Percentiles rank a stretch among this genome's conserved stretches.
phyloP scores from a whole-genome alignment of 768 basidiomycete species.

The Lactarius hatsudake region DNA sequence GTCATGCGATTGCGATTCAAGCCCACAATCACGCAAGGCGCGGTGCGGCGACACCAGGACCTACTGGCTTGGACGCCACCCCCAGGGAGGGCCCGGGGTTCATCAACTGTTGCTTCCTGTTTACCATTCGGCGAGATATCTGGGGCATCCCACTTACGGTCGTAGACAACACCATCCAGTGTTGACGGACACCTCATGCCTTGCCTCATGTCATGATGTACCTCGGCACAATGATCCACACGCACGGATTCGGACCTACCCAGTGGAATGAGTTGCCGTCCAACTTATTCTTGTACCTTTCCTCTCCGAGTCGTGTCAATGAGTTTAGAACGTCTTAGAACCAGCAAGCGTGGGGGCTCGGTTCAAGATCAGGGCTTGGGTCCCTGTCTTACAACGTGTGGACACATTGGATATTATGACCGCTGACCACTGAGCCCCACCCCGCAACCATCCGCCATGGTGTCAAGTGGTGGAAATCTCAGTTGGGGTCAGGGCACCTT shows the following conservation, averaged over 20 bases:
- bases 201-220: too few relatives aligned
- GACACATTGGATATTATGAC: too few relatives aligned
- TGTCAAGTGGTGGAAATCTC: too few relatives aligned
- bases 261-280: not conserved
- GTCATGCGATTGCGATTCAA: slow-evolving; percentile 81
- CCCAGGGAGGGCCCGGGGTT: slow-evolving; percentile 42
- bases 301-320: not conserved
- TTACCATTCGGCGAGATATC: slow-evolving; percentile 79
- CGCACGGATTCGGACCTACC: not conserved
- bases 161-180: slow-evolving; percentile 84
- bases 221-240: too few relatives aligned
- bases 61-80: slow-evolving; percentile 29
- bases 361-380: too few relatives aligned
- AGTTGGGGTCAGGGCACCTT: too few relatives aligned
- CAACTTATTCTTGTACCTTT: slow-evolving; percentile 4
- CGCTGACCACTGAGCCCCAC: too few relatives aligned
- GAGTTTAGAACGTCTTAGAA: not conserved
- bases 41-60: slow-evolving; percentile 34
- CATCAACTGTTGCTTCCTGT: slow-evolving; percentile 85
- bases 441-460: too few relatives aligned
- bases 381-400: too few relatives aligned
- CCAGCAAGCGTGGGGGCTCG: too few relatives aligned
- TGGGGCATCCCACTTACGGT: slow-evolving; percentile 90
- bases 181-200: slow-evolving; percentile 5
- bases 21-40: slow-evolving; percentile 50